Conservation (phyloP, 1,139 yeast species). For the Suhomyces ambrosiae region DNA sequence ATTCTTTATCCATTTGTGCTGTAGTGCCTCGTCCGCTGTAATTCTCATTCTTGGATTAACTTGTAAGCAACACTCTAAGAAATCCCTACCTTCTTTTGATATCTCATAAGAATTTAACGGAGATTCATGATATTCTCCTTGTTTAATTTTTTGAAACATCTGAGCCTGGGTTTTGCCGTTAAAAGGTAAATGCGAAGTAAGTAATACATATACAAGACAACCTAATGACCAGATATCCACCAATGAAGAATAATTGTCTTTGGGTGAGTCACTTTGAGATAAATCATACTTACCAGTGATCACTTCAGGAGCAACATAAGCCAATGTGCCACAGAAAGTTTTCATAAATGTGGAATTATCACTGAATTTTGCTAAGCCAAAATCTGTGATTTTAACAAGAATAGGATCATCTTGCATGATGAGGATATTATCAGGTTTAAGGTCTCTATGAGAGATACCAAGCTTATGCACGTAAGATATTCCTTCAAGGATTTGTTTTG, state of each 20-base stretch:
- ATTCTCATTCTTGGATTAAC: constrained; percentile 73
- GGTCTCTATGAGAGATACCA: constrained; percentile 91
- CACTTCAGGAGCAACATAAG: constrained; percentile 94
- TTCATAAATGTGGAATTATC: constrained; percentile 78
- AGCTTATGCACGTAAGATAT: constrained; percentile 82
- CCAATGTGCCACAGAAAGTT: constrained; percentile 88
- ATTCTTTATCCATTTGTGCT: constrained; percentile 63
- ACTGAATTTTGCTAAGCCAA: constrained; percentile 83
- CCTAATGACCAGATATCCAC: constrained; percentile 96
- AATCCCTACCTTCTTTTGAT: constrained; percentile 66
- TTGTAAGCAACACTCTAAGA: constrained; percentile 66
- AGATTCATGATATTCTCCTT: constrained; percentile 79
- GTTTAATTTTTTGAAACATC: constrained; percentile 70
- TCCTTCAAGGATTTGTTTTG: constrained; percentile 82
- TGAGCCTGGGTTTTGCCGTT: constrained; percentile 90
- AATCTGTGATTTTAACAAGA: constrained; percentile 85
- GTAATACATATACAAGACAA: constrained; percentile 82
- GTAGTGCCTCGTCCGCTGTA: constrained; percentile 70
- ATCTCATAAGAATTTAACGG: constrained; percentile 72
- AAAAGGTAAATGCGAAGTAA: constrained; percentile 92
- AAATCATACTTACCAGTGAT: constrained; percentile 66
- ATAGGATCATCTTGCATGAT: constrained; percentile 93
- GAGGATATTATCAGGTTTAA: constrained; percentile 89
- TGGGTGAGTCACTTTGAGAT: constrained; percentile 26
- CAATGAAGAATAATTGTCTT: constrained; percentile 68